phyloP scores from a whole-genome alignment of 495 filamentous ascomycete genomes.

The Aspergillus affinis region DNA sequence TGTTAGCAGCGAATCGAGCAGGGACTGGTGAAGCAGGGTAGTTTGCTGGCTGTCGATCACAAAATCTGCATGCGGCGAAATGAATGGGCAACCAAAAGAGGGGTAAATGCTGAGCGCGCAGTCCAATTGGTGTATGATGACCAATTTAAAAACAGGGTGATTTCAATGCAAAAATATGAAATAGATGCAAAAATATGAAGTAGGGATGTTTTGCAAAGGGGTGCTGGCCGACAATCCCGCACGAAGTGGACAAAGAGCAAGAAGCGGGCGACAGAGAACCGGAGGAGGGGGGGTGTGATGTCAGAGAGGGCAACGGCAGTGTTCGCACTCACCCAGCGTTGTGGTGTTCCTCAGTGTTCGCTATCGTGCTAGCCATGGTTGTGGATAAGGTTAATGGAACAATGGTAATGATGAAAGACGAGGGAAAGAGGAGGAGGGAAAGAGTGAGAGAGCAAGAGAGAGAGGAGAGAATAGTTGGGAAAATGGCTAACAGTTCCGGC shows the following conservation, averaged over 20 bases:
- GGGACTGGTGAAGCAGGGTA: slow-evolving; percentile 10
- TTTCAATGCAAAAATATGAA: not conserved
- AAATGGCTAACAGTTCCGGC: slow-evolving; percentile 38
- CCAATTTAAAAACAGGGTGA: not conserved
- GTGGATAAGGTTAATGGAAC: slow-evolving; percentile 10
- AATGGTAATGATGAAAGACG: slow-evolving; percentile 2
- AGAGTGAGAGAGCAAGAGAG: slow-evolving; percentile 7
- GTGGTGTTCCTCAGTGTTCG: slow-evolving; percentile 58
- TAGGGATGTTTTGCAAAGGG: not conserved
- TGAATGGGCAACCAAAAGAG: not conserved
- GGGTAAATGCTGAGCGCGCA: slow-evolving; percentile 4
- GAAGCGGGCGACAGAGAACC: slow-evolving; percentile 13
- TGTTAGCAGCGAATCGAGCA: slow-evolving; percentile 23
- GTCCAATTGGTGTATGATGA: not conserved
- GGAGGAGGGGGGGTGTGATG: slow-evolving; percentile 46
- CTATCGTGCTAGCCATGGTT: slow-evolving; percentile 64
- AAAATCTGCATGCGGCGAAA: not conserved
- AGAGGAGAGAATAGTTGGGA: slow-evolving; percentile 26
- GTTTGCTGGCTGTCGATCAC: slow-evolving; percentile 3
- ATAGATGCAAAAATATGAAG: not conserved
- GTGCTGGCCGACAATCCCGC: slow-evolving; percentile 1
- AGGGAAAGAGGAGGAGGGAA: slow-evolving; percentile 17
- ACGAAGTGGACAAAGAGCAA: slow-evolving; percentile 21
- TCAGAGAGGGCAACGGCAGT: slow-evolving; percentile 36
- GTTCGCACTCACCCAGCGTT: slow-evolving; percentile 63